Percentiles rank a stretch among this genome's conserved stretches.
These are phyloP conservation scores for Erysimum cheiri DNA, from an alignment of 441 rosid genomes.

Conservation along the genomic window DNA sequence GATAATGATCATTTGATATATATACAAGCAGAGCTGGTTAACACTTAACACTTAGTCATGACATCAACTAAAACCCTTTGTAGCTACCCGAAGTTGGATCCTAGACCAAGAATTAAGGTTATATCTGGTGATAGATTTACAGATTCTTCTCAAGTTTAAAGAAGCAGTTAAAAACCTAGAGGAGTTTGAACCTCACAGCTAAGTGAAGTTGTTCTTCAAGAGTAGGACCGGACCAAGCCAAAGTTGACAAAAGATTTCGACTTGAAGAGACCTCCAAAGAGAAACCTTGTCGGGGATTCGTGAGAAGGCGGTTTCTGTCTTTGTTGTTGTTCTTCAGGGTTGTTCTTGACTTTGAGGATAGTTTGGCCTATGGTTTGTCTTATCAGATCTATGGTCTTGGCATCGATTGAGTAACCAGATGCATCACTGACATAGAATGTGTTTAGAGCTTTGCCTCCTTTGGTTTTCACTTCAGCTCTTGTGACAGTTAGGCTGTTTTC, in stretches of 20 bases:
- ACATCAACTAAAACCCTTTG: conserved; percentile 18
- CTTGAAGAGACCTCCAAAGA: conserved; percentile 85
- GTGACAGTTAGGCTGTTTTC: conserved; percentile 85
- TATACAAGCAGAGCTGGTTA: conserved; percentile 29
- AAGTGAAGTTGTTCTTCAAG: conserved; percentile 45
- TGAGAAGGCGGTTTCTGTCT: conserved; percentile 55
- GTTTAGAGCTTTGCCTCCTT: conserved; percentile 80
- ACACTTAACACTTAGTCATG: conserved; percentile 39
- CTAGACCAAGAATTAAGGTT: conserved; percentile 43
- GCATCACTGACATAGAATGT: conserved; percentile 87
- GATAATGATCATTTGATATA: conserved; percentile 27
- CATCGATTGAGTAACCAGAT: conserved; percentile 72
- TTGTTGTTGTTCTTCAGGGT: conserved; percentile 50
- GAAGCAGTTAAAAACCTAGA: conserved; percentile 27
- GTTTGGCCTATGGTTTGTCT: conserved; percentile 80
- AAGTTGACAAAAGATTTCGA: conserved; percentile 87
- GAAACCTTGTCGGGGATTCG: conserved; percentile 79
- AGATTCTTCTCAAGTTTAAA: conserved; percentile 31
- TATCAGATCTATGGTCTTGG: conserved; percentile 75
- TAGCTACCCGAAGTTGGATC: conserved; percentile 31
- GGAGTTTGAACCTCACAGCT: conserved; percentile 31
- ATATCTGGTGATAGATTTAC: conserved; percentile 38
- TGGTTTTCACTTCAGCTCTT: conserved; percentile 88
- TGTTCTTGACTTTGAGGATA: conserved; percentile 78
- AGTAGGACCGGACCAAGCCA: conserved; percentile 82